Evolutionary conservation across 495 filamentous ascomycete genomes (phyloP), one percentile per base, ranked within the genome.

Genomic region (Xylaria intraflava): DNA sequence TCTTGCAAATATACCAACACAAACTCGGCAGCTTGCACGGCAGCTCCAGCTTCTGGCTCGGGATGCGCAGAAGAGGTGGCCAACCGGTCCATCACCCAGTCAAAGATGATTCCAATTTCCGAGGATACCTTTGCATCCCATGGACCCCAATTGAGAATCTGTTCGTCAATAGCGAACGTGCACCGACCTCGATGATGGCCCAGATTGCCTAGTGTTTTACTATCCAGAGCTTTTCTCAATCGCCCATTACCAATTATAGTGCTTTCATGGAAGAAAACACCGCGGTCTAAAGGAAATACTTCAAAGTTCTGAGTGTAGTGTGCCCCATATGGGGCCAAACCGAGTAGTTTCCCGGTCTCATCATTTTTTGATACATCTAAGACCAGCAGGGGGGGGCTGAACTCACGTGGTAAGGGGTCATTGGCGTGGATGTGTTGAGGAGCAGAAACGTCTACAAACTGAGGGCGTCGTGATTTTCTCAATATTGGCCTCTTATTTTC

Each of bases 221-320:
- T 58, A 61, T 73, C 69, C 9, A 82, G 65, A 10, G 76, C 82
- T 46, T 72, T 77, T 33, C 62, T 62, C 46, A 95, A 75, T 20
- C 79, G 76, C 0, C 86, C 88, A 59, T 82, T 84, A 14, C 90
- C 90, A 45, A 95, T 75, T 45, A 94, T 78, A 10, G 89, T 90
- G 44, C 69, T 78, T 58, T 84, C 73, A 59, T 91, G 88, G 59
- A 94, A 93, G 66, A 78, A 93, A 1, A 83, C 84, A 0, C 85
- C 88, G 10, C 67, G 50, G 40, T 72, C 75, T 22, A 95, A 69
- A 23, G 89, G 84, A 36, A 72, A 74, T 26, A 90, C 66, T 46
- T 87, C 85, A 54, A 96, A 96, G 57, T 88, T 81, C 11, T 83
- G 74, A 0, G 87, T 78, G 61, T 94, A 96, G 20, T 74, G 72